Evolutionary conservation across 495 filamentous ascomycete species (phyloP), one percentile per base, ranked within the genome.

Genomic region (Amniculicola lignicola): DNA sequence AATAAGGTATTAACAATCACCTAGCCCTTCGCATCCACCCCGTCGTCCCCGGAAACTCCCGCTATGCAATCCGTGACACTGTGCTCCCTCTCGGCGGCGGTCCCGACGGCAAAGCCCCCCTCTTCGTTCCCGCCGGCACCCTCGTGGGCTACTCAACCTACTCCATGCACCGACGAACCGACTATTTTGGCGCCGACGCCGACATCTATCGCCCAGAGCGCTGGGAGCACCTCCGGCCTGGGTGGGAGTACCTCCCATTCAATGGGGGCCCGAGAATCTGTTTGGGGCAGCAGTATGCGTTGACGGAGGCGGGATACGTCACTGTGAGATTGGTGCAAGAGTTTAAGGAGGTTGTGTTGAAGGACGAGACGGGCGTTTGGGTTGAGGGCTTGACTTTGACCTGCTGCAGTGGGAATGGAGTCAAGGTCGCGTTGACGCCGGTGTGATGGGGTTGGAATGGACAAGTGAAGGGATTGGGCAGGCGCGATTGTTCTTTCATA

Each of bases 141-240:
- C 53, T 64, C 3, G 67, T 83, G 0, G 56, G 69, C 10, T 82
- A 73, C 46, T 72, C 61, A 40, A 54, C 72, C 10, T 68, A 76
- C 35, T 64, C 67, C 2, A 77, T 86, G 73, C 83, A 86, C 42
- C 68, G 77, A 4, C 71, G 74, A 0, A 56, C 51, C 23, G 79
- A 82, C 14, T 37, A 83, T 3, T 84, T 70, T 12, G 78, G 74
- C 0, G 62, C 66, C 4, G 71, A 72, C 56, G 68, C 69, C 27
- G 58, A 65, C 10, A 57, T 60, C 22, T 74, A 65, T 67, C 45
- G 38, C 22, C 70, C 70, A 0, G 71, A 71, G 61, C 63, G 71
- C 27, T 74, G 68, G 70, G 69, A 72, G 35, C 31, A 18, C 19
- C 48, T 70, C 43, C 56, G 69, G 6, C 69, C 65, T 10, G 43